Evolutionary conservation across 148 eudicot species (phyloP), one percentile per base, ranked within the genome.

Genomic region (Beta vulgaris): DNA sequence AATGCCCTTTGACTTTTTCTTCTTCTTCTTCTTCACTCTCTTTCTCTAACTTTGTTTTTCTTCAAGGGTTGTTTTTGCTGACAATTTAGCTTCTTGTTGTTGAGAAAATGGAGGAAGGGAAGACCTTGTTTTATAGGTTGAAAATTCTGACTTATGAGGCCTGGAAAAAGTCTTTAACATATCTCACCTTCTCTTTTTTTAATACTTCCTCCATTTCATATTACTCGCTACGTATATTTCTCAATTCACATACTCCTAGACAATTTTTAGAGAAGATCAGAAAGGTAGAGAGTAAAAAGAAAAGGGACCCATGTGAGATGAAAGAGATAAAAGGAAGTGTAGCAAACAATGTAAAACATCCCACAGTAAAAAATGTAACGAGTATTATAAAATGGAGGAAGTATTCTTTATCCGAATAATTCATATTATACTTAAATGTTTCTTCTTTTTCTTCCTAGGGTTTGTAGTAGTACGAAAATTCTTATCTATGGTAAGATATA

Each of bases 101-200:
- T 66, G 82, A 77, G 49, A 70, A 80, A 75, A 72, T 79, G 76
- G 59, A 77, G 70, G 70, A 72, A 26, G 82, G 80, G 87, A 80
- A 78, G 89, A 88, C 86, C 87, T 77, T 78, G 72, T 69, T 89
- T 82, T 91, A 91, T 89, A 89, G 89, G 86, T 83, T 83, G 86
- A 80, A 84, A 78, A 69, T 69, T 76, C 69, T 80, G 71, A 69
- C 39, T 61, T 78, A 69, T 36, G 74, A 78, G 62, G 72, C 39
- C 64, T n/a, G 83, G 42, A 69, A 74, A 69, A 80, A 77, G 78
- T 73, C 77, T 39, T 51, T 10, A 54, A 80, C 31, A 76, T 74
- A 66, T 77, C 55, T 63, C 73, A 65, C 81, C 80, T 71, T 76
- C 74, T 65, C 81, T 61, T 71, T 74, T 62, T 37, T 6, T 32